Base-by-base conservation (phyloP, 495 filamentous ascomycete species). In the Penicillium bialowiezense region DNA sequence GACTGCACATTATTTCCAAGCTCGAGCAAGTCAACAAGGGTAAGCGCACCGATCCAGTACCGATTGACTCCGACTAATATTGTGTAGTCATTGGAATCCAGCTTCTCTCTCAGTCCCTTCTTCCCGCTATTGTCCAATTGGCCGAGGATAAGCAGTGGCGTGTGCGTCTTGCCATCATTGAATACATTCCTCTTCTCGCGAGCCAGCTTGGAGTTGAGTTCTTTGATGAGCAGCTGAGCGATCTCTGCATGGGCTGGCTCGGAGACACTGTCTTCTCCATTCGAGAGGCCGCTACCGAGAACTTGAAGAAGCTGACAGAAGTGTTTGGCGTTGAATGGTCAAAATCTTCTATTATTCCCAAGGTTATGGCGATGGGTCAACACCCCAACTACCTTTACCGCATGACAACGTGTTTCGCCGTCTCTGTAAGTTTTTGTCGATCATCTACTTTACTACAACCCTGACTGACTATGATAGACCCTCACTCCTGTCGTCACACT, bases 81-180 rank as follows among this genome's bases (percentile, higher is more conserved):
- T 5, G 42, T 56, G 33, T 47, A 93, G 91, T 97, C 39, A 98
- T 98, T 62, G 93, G 93, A 50, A 97, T 98, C 63, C 95, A 98
- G 33, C 81, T 93, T 21, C 85, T 98, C 39, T 96, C 95, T 28
- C 90, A 97, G 64, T 96, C 91, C 23, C 87, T 98, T 31, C 87
- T 98, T 28, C 93, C 93, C 4, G 93, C 93, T n/a, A 98, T 98
- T 59, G 90, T 97, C 33, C 90, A 97, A 61, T 79, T 98, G 52
- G 93, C 93, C 47, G 93, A 97, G 69, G 93, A 98, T 69, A 98
- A 98, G 79, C 92, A 98, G 77, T 98, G 93, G 93, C 88, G 93
- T 60, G 93, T 98, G 51, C 88, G 93, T 43, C 78, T 98, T 43
- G 93, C 93, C 39, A 98, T 98, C 60, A 98, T 98, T 63, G 91